Evolutionary conservation across 768 basidiomycete species (phyloP), one percentile per base, ranked within the genome.

Genomic region (Mycena crocata): DNA sequence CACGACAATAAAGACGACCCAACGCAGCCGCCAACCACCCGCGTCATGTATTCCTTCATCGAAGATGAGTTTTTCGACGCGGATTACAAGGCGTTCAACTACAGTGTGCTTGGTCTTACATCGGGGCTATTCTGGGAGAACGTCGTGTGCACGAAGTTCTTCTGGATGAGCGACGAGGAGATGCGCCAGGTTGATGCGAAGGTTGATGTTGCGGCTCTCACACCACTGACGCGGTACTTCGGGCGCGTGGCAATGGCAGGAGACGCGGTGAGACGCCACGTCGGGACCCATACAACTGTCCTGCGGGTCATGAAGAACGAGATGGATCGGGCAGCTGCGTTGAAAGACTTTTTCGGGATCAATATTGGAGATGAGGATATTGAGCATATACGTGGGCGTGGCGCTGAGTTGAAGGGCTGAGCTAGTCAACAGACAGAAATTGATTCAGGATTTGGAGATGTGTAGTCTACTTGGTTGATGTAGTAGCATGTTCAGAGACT

Each of bases 21-120:
- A 9, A 31, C 35, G 2, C 31, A 50, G 44, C 57, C 57, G 2
- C 24, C 42, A 14, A 61, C 62, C 5, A 45, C 57, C n/a, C 71
- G 71, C 42, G 61, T 73, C 31, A 48, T 73, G 55, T 74, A 73
- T 57, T 64, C 72, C 7, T 73, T 74, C 56, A 66, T 71, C 24
- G 74, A 74, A 51, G 69, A 68, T 58, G 74, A 74, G 32, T 74
- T 73, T 31, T 74, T 73, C 63, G 55, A 57, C 3, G 62, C 54
- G 19, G 74, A 74, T 40, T 70, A 62, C 46, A 49, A 45, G 15
- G 57, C 57, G 2, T 45, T 42, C 37, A 68, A 68, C 48, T 63
- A 62, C 45, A 48, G 45, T 54, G 64, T 71, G 28, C 39, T 62
- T 5, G 64, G 63, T 15, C 44, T 57, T 10, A 49, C 48, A 0